Evolutionary conservation across 1,284 basidiomycete species (phyloP).

Genomic region (Heterobasidion annosum): DNA sequence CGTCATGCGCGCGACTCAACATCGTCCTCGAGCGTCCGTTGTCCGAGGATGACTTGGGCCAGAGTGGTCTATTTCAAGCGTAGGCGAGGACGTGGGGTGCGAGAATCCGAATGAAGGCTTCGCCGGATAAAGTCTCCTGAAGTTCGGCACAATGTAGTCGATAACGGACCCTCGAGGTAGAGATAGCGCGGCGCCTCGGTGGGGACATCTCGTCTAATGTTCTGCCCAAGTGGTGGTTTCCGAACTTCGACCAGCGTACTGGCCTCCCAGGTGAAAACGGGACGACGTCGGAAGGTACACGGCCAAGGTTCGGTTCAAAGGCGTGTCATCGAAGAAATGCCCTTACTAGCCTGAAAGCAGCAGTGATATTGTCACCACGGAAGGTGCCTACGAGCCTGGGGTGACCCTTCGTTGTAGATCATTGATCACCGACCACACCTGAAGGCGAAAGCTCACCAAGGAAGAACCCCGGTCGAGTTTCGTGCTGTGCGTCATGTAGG

Average conservation of each 20-base stretch:
- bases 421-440: no score
- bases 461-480: no score
- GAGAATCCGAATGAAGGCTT: background rate
- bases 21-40: background rate
- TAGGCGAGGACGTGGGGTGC: background rate
- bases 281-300: conserved; percentile 2
- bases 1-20: background rate
- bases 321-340: background rate
- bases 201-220: background rate
- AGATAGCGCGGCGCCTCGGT: background rate
- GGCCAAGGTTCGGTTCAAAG: conserved; percentile 1
- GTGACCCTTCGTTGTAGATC: no score
- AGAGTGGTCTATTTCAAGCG: background rate
- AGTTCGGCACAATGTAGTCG: background rate
- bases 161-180: background rate
- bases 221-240: background rate
- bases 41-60: background rate
- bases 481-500: no score
- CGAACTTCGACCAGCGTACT: conserved; percentile 1
- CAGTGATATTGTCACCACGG: no score
- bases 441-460: no score
- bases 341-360: no score
- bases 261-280: background rate
- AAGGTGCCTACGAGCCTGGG: no score
- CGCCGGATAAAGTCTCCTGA: background rate